Evolutionary conservation across 495 filamentous ascomycete species (phyloP), one percentile per base, ranked within the genome.

Genomic region (Chaetomidium leptoderma): DNA sequence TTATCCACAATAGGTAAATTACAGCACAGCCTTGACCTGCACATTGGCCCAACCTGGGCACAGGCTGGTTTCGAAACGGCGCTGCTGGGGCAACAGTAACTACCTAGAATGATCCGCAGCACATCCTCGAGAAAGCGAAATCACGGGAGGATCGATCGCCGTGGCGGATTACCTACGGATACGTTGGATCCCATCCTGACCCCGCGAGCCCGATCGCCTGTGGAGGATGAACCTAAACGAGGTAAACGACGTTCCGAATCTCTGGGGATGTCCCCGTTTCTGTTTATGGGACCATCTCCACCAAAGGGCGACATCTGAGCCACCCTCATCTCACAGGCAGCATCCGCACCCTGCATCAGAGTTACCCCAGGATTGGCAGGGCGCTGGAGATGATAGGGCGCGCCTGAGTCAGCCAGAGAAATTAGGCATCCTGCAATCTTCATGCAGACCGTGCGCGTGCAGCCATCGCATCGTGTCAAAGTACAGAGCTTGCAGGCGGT

Each of bases 341-440:
- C 52, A 45, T 36, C 40, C 29, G 19, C 29, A 9, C 27, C 29
- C 13, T 54, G 39, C 52, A 54, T 45, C 52, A 45, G 17, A 29
- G 26, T 42, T 21, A 30, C 29, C 39, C 35, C 11, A 11, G 6
- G 2, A 24, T 10, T 23, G 10, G 37, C 26, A 17, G 17, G 29
- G n/a, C 26, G n/a, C 33, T 45, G 0, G 40, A n/a, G 29, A 45
- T 43, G 39, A 54, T 7, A 54, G 14, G 40, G 39, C 40, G 10
- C 50, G 37, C 27, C 39, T 54, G 52, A 54, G 52, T 54, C 52
- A 54, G 52, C 52, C 39, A 27, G 29, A 33, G 37, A 42, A 44
- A 54, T 54, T 54, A 24, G 52, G 52, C 51, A 23, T 37, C 33
- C 49, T 39, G 49, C 35, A 39, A 35, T 54, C 27, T 45, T 45